Conservation (phyloP, 305 asterid species). For the Fraxinus angustifolia region DNA sequence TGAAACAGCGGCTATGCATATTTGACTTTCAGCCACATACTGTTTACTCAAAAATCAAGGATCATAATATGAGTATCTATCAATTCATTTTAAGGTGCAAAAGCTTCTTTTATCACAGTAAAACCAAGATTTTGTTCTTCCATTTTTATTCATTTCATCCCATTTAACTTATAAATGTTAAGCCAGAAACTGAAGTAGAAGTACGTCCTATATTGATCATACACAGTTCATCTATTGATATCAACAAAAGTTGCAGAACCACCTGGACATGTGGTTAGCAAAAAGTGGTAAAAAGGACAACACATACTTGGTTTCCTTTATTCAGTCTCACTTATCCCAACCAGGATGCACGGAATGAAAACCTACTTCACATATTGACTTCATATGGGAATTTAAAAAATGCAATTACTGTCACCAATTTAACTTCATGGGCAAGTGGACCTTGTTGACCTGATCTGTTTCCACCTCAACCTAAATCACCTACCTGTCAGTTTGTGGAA, state of each 20-base stretch:
- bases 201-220: not conserved
- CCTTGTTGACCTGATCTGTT: not conserved
- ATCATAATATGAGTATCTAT: not conserved
- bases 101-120: not conserved
- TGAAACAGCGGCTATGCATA: not conserved
- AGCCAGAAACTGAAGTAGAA: not conserved
- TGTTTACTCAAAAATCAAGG: not conserved
- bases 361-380: not conserved
- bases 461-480: not conserved
- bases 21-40: not conserved
- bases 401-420: not conserved
- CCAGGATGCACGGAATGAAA: constrained; percentile 5
- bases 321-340: not conserved
- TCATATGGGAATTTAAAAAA: not conserved
- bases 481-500: not conserved
- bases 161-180: not conserved
- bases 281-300: not conserved
- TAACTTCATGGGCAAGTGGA: not conserved
- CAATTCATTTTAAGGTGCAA: not conserved
- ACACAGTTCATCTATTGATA: not conserved
- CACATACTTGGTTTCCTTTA: not conserved
- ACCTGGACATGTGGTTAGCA: not conserved
- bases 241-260: not conserved
- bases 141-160: not conserved
- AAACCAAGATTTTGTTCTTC: not conserved